Base-by-base conservation (phyloP, 2,329 filamentous ascomycete species). In the Talaromyces sp. region DNA sequence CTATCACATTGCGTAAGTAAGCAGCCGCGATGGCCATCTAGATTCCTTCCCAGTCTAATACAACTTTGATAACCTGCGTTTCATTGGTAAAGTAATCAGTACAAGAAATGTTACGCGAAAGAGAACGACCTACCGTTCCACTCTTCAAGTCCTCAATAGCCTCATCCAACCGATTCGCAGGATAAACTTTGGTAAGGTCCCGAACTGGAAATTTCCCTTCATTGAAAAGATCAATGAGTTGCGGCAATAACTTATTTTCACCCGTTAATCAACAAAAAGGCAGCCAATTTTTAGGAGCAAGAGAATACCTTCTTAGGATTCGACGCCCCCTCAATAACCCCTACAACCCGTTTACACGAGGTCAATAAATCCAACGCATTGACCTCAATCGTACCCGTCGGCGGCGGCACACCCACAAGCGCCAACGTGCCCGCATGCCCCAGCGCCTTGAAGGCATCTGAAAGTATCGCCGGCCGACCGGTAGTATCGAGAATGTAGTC, bases 91-190 rank as follows among this genome's bases (percentile, higher is more conserved):
- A 31, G 7, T 31, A 6, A 5, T 31, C 27, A 31, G 27, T 31
- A 31, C 5, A 31, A 27, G 6, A 31, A 6, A 31, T 31, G 27
- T 7, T 39, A 13, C 37, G 37, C 31, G 25, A 10, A 10, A n/a
- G 11, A n/a, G 22, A 15, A 15, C 13, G 73, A 72, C 70, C 13
- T 52, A 62, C 50, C 39, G 58, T 59, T 62, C 45, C 60, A 31
- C 43, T 61, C 43, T 67, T 67, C 37, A 63, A 33, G 45, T 63
- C 49, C 39, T 56, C 33, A 22, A 63, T 27, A 63, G 61, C 61
- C 10, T 63, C 37, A 31, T 63, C 61, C 33, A 63, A 33, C 41
- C 25, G 27, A 9, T 41, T 58, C 7, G 49, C 61, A 9, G 35
- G 61, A 58, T 63, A 63, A 31, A 63, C 27, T 22, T 45, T 56